Evolutionary conservation across 1,284 basidiomycete species (phyloP).

Genomic region (Heterobasidion irregulare): DNA sequence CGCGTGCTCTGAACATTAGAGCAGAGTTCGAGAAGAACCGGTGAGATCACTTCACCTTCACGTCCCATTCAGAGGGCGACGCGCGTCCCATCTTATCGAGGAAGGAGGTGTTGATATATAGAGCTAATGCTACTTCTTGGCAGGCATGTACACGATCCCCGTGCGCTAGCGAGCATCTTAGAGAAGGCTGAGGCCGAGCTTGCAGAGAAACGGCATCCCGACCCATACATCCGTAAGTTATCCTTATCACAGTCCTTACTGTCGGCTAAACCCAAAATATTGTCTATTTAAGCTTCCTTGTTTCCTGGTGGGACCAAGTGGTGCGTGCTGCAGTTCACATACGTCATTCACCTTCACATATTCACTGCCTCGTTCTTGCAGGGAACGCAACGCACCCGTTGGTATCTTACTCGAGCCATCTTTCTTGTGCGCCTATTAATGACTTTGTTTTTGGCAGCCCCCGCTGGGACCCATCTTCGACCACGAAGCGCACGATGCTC

Average conservation of each 20-base stretch:
- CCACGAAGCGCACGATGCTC: conserved; percentile 23
- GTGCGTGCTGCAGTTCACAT: conserved; percentile 35
- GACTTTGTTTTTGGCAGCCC: conserved; percentile 26
- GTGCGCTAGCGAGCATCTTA: conserved; percentile 75
- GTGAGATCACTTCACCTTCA: conserved; percentile 35
- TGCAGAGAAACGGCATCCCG: conserved; percentile 69
- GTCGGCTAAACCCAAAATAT: not conserved
- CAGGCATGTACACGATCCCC: conserved; percentile 83
- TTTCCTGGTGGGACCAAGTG: conserved; percentile 87
- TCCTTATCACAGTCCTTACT: conserved; percentile 13
- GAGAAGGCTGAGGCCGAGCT: conserved; percentile 77
- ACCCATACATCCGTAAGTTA: conserved; percentile 77
- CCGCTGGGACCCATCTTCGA: conserved; percentile 46
- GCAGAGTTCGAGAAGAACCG: conserved; percentile 91
- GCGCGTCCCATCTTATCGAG: not conserved
- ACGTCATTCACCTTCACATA: conserved; percentile 5
- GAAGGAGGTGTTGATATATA: not conserved
- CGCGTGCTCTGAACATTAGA: conserved; percentile 76
- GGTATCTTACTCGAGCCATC: conserved; percentile 13
- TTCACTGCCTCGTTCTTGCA: conserved; percentile 19
- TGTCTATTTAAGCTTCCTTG: conserved; percentile 43
- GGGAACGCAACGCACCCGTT: conserved; percentile 72
- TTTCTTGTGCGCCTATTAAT: too few species aligned
- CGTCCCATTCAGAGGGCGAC: conserved; percentile 4
- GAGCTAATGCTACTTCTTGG: not conserved